Evolutionary conservation across 2,329 filamentous ascomycete species (phyloP), one percentile per base, ranked within the genome.

Genomic region (Fusarium odoratissimum): DNA sequence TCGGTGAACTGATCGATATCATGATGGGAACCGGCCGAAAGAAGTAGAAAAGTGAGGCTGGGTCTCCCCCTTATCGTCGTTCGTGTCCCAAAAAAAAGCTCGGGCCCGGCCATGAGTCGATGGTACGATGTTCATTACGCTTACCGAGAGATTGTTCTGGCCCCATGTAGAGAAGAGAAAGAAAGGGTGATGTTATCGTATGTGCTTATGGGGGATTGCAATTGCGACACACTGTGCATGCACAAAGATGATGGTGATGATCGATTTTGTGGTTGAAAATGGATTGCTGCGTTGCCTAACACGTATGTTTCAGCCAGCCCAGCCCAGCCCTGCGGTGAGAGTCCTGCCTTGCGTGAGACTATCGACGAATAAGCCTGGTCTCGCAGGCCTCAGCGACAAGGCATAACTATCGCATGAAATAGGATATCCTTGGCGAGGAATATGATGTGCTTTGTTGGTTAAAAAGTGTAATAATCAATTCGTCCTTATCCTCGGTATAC

Each of bases 231-330:
- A 72, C 69, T 65, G 69, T 72, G 69, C 25, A 54, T 58, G 45
- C 14, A 30, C 19, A 44, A 67, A 25, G 41, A 28, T 44, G n/a
- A 52, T 40, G 41, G n/a, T 45, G 35, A 59, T 60, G 44, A 21
- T 48, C 30, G 31, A 8, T 49, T 59, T 35, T 48, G 40, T 62
- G 54, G 51, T 61, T 60, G 49, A 45, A 51, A 67, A 68, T 57
- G 55, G 37, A 25, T 54, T 54, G 37, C 35, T 57, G 46, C 41
- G 45, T 52, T 67, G 67, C 57, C 68, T 66, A 60, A 44, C 49
- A 57, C n/a, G 64, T 60, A 54, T 42, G 48, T 40, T 51, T 72
- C 69, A 72, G 69, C 69, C 69, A 72, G 69, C 69, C 56, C 58
- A 71, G 67, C 69, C 68, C 35, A 42, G 58, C 64, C 61, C 49